phyloP scores from a whole-genome alignment of 345 rosid species.

The Microcos paniculata region DNA sequence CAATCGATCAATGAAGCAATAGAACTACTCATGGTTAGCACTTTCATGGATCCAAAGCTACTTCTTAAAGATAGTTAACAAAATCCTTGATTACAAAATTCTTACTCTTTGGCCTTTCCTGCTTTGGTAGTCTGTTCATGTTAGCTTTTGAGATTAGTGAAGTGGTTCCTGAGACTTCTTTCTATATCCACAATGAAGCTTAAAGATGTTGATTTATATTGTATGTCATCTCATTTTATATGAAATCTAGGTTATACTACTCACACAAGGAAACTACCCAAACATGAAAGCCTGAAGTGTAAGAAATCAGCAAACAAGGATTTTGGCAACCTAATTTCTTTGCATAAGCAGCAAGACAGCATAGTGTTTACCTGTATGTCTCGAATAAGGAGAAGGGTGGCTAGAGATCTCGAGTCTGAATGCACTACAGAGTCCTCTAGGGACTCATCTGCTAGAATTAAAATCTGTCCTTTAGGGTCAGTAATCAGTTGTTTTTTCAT shows the following conservation, averaged over 20 bases:
- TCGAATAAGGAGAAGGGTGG: slow-evolving; percentile 93
- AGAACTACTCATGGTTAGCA: slow-evolving; percentile 17
- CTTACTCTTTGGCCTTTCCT: neutral
- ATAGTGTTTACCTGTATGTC: slow-evolving; percentile 71
- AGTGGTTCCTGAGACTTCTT: neutral
- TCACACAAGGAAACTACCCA: neutral
- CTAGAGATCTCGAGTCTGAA: slow-evolving; percentile 91
- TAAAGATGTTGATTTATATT: neutral
- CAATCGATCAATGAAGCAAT: slow-evolving; percentile 17
- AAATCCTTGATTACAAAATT: neutral
- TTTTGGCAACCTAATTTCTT: neutral
- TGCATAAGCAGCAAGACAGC: neutral
- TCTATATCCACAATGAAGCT: neutral
- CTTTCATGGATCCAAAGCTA: neutral
- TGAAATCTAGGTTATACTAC: neutral
- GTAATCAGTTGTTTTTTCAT: slow-evolving; percentile 24
- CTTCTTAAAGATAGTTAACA: neutral
- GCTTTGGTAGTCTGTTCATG: neutral
- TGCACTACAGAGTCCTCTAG: slow-evolving; percentile 91
- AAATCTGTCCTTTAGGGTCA: slow-evolving; percentile 74
- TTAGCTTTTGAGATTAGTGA: neutral
- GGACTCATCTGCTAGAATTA: slow-evolving; percentile 97
- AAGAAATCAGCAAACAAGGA: neutral
- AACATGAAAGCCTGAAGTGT: neutral
- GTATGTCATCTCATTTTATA: neutral